Conservation (phyloP, 2,329 filamentous ascomycete species). For the Paecilomyces formosus region DNA sequence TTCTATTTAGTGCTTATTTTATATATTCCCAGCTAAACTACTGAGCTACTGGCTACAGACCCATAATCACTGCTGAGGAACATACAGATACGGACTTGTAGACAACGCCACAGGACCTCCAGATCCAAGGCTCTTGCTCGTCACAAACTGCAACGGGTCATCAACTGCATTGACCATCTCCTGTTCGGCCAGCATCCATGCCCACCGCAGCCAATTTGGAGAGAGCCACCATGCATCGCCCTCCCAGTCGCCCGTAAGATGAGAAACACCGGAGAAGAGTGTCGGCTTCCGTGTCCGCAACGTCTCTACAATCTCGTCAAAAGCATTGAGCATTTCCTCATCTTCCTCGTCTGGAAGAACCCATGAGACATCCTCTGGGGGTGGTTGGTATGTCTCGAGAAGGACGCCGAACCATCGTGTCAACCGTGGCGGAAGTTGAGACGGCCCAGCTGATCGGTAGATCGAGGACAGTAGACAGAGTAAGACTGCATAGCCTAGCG, state of each 20-base stretch:
- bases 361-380: conserved; percentile 23
- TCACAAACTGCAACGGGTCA: conserved; percentile 25
- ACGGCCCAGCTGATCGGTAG: conserved; percentile 8
- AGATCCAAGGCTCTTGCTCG: conserved; percentile 1
- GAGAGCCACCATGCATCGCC: conserved; percentile 29
- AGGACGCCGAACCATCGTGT: conserved; percentile 29
- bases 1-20: not conserved
- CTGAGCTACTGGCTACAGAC: not conserved
- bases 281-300: conserved; percentile 7
- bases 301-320: conserved; percentile 16
- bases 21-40: not conserved
- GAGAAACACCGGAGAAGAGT: conserved; percentile 9
- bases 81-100: conserved; percentile 29
- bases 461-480: conserved; percentile 25
- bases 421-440: conserved; percentile 24
- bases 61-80: conserved; percentile 16
- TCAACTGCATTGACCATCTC: conserved; percentile 29
- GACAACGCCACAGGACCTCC: conserved; percentile 15
- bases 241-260: conserved; percentile 13
- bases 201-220: conserved; percentile 34
- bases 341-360: conserved; percentile 20
- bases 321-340: conserved; percentile 13
- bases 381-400: conserved; percentile 24
- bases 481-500: conserved; percentile 24
- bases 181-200: conserved; percentile 33